A percentile compares a stretch with the other conserved stretches of the same genome.
These are phyloP conservation scores for Russula emetica DNA, from an alignment of 768 basidiomycete genomes.

Conservation along the genomic window DNA sequence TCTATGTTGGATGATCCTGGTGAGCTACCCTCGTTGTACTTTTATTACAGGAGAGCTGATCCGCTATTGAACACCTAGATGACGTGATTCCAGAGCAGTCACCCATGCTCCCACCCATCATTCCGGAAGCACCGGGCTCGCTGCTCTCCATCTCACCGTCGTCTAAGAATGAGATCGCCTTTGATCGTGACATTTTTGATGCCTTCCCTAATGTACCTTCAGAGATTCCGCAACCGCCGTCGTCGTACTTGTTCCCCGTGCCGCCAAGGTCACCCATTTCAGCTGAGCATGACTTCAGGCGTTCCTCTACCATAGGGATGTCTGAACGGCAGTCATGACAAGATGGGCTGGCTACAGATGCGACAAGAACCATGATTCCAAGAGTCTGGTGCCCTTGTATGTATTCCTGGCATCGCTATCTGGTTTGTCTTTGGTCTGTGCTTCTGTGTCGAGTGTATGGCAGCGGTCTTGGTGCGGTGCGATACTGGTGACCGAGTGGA, in stretches of 20 bases:
- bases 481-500: too few relatives aligned
- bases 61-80: not conserved
- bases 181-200: slow-evolving; percentile 61
- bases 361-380: slow-evolving; percentile 1
- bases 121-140: slow-evolving; percentile 32
- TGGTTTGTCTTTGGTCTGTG: slow-evolving; percentile 7
- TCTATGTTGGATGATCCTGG: slow-evolving; percentile 27
- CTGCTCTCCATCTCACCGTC: slow-evolving; percentile 39
- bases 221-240: slow-evolving; percentile 32
- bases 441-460: not conserved
- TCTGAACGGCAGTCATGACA: slow-evolving; percentile 11
- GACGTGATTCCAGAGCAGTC: slow-evolving; percentile 22
- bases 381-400: not conserved
- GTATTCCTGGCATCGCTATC: not conserved
- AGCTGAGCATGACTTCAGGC: slow-evolving; percentile 16
- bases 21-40: not conserved
- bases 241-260: slow-evolving; percentile 18
- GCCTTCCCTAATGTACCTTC: slow-evolving; percentile 70
- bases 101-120: slow-evolving; percentile 29
- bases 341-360: slow-evolving; percentile 9
- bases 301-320: slow-evolving; percentile 9
- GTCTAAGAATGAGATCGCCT: slow-evolving; percentile 39
- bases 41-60: not conserved
- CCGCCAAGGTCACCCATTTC: slow-evolving; percentile 6
- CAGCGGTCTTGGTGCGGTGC: too few relatives aligned